Evolutionary conservation across 768 basidiomycete genomes (phyloP).

Genomic region (Kwoniella newhampshirensis): DNA sequence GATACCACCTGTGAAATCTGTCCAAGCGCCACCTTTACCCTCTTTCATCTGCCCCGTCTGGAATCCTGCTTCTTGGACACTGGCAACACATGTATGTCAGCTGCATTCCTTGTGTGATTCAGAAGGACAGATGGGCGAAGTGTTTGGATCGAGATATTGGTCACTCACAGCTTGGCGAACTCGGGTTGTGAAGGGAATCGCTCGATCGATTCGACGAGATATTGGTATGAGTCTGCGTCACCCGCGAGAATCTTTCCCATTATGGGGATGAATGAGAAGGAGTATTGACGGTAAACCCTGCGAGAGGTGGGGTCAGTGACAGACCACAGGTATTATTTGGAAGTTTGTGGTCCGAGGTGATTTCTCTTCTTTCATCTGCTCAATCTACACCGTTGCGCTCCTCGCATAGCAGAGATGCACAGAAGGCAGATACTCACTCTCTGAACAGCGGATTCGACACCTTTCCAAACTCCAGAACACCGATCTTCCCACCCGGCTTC

Average conservation of each 20-base stretch:
- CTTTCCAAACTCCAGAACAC: conserved; percentile 93
- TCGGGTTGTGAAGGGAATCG: conserved; percentile 83
- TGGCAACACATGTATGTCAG: conserved; percentile 9
- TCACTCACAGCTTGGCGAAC: conserved; percentile 72
- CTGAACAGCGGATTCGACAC: conserved; percentile 83
- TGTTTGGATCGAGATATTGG: background rate
- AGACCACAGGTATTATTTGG: background rate
- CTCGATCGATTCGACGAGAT: conserved; percentile 95
- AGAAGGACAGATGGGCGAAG: background rate
- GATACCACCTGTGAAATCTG: conserved; percentile 54
- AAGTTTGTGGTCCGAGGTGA: no score
- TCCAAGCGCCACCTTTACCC: conserved; percentile 54
- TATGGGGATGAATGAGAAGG: conserved; percentile 90
- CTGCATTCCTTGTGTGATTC: background rate
- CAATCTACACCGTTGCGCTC: no score
- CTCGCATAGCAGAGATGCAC: background rate
- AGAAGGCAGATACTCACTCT: conserved; percentile 72
- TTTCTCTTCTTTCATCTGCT: background rate
- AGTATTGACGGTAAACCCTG: conserved; percentile 91
- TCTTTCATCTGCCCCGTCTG: conserved; percentile 54
- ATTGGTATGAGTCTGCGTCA: conserved; percentile 93
- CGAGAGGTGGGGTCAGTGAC: background rate
- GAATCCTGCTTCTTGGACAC: conserved; percentile 54
- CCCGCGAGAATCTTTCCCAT: conserved; percentile 95
- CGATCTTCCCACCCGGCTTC: conserved; percentile 92